These are phyloP conservation scores for Nicotiana benthamiana DNA, from an alignment of 257 asterid genomes.

Conservation along the genomic window DNA sequence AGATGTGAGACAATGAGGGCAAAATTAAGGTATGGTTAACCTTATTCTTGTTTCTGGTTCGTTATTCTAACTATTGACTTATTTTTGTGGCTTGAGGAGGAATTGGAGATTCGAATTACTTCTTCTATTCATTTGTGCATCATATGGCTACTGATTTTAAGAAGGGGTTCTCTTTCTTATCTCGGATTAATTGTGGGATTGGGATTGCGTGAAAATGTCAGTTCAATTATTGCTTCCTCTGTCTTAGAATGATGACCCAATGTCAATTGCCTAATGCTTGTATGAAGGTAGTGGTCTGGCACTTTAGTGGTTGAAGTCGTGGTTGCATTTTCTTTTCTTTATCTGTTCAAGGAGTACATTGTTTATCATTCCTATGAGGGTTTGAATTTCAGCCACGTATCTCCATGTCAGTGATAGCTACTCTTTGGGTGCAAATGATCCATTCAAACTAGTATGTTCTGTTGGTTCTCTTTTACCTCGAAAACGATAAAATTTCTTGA, in stretches of 20 bases:
- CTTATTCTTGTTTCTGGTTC: slow-evolving; percentile 17
- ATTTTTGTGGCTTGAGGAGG: background rate
- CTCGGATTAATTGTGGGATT: background rate
- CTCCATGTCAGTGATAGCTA: background rate
- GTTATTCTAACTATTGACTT: background rate
- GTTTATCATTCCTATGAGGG: background rate
- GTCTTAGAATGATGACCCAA: background rate
- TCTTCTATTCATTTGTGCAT: background rate
- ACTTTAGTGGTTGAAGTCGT: background rate
- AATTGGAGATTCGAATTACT: slow-evolving; percentile 1
- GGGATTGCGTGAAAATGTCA: background rate
- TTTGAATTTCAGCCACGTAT: background rate
- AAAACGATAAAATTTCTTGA: slow-evolving; percentile 14
- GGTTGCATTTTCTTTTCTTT: background rate
- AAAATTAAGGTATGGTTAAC: slow-evolving; percentile 66
- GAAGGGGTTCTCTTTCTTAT: slow-evolving; percentile 6
- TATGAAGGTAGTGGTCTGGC: background rate
- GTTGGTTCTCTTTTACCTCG: background rate
- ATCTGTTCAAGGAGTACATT: background rate
- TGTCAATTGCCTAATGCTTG: background rate
- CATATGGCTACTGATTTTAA: slow-evolving; percentile 16
- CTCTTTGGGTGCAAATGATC: background rate
- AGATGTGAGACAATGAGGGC: slow-evolving; percentile 99
- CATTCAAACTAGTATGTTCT: background rate
- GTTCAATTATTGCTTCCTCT: background rate